Conservation (phyloP, 2,329 filamentous ascomycete genomes). For the Fusarium keratoplasticum region DNA sequence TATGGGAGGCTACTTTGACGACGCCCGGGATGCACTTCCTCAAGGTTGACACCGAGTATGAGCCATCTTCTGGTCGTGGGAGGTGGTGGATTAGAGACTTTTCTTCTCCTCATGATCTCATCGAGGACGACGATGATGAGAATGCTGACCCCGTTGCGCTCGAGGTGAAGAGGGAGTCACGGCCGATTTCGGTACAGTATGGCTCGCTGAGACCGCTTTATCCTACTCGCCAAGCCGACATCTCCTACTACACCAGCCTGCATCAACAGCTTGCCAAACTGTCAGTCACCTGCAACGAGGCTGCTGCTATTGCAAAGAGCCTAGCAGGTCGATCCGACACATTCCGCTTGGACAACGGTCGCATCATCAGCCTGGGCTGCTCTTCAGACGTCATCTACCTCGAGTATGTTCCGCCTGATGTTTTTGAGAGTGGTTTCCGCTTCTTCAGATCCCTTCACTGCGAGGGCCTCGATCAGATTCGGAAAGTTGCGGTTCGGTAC, state of each 20-base stretch:
- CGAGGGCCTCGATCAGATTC: conserved; percentile 47
- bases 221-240: conserved; percentile 46
- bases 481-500: conserved; percentile 56
- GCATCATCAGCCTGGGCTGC: conserved; percentile 46
- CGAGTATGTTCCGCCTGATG: conserved; percentile 49
- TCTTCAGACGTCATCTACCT: conserved; percentile 49
- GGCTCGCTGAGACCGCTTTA: conserved; percentile 43
- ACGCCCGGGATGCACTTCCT: conserved; percentile 52
- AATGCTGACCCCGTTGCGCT: conserved; percentile 36
- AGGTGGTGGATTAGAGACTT: conserved; percentile 40
- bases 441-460: conserved; percentile 45
- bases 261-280: conserved; percentile 45
- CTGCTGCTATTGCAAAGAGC: conserved; percentile 34
- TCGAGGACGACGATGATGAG: conserved; percentile 30
- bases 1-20: conserved; percentile 48
- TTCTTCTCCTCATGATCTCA: neutral
- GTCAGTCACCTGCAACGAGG: conserved; percentile 44
- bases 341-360: conserved; percentile 43
- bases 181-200: conserved; percentile 24
- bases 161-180: conserved; percentile 40
- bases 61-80: conserved; percentile 19
- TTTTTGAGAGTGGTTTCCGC: conserved; percentile 43
- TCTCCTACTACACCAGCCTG: conserved; percentile 48
- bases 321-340: conserved; percentile 35
- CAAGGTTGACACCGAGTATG: conserved; percentile 40